These are phyloP conservation scores for Microcera coccophila DNA, from an alignment of 2,329 filamentous ascomycete species.

Conservation along the genomic window DNA sequence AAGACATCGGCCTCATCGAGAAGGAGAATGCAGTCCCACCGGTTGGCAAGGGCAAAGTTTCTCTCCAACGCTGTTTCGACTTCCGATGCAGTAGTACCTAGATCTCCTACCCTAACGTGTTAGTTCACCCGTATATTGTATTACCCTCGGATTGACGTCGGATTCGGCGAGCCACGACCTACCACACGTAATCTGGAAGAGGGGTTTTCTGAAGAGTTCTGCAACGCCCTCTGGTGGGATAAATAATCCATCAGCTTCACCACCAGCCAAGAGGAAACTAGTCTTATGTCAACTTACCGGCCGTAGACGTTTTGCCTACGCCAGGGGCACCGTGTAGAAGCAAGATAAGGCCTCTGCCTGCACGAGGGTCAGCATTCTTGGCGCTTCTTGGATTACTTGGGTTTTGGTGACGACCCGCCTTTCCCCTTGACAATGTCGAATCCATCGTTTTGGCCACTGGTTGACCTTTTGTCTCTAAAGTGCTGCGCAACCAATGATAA, in stretches of 20 bases:
- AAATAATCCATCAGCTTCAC: too few species aligned
- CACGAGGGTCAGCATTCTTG: neutral
- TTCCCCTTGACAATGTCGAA: conserved; percentile 32
- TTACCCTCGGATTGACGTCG: neutral
- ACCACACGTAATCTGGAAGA: conserved; percentile 12
- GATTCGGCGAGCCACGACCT: neutral
- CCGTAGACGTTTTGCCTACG: conserved; percentile 3
- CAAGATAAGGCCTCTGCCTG: conserved; percentile 1
- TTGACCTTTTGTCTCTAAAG: conserved; percentile 25
- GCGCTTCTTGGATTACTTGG: too few species aligned
- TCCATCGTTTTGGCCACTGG: conserved; percentile 11
- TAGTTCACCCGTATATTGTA: neutral
- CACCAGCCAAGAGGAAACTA: too few species aligned
- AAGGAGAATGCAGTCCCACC: conserved; percentile 10
- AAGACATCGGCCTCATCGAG: conserved; percentile 10
- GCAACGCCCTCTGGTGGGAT: conserved; percentile 10
- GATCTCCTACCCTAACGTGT: neutral
- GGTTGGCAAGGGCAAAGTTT: conserved; percentile 6
- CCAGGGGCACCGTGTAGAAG: conserved; percentile 2
- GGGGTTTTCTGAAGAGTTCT: conserved; percentile 4
- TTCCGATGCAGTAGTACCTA: neutral
- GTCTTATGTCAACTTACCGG: neutral
- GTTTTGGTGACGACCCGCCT: too few species aligned
- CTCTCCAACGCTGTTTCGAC: conserved; percentile 4
- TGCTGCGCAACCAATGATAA: conserved; percentile 30